phyloP scores from a whole-genome alignment of 208 protist genomes.

The Wallacemonas sp. region DNA sequence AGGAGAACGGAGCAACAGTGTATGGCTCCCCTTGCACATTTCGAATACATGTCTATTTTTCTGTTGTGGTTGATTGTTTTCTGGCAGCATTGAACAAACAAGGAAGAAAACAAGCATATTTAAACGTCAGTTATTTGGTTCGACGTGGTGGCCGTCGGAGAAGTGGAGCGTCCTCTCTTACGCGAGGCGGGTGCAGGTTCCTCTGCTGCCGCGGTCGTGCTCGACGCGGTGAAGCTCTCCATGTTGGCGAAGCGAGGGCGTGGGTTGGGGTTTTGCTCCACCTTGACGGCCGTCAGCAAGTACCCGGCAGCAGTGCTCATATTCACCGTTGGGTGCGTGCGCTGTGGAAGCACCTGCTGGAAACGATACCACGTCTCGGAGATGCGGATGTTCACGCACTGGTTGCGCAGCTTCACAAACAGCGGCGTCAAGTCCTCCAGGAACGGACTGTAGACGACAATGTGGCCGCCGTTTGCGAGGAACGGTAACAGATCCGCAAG shows the following conservation, averaged over 20 bases:
- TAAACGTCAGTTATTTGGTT: too few species aligned
- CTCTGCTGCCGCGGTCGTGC: neutral
- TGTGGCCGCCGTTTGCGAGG: conserved; percentile 65
- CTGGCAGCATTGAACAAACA: too few species aligned
- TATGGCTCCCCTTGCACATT: too few species aligned
- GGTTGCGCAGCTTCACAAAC: conserved; percentile 57
- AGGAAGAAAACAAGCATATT: too few species aligned
- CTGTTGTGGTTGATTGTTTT: too few species aligned
- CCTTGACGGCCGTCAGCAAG: conserved; percentile 90
- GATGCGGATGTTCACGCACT: conserved; percentile 86
- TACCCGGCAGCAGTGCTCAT: conserved; percentile 92
- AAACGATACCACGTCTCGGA: conserved; percentile 93
- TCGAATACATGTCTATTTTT: too few species aligned
- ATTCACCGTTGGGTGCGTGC: conserved; percentile 93
- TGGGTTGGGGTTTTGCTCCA: conserved; percentile 31
- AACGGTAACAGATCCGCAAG: conserved; percentile 76
- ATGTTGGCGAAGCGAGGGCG: conserved; percentile 21
- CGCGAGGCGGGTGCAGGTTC: neutral
- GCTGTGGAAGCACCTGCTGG: conserved; percentile 92
- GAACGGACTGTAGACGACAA: conserved; percentile 90
- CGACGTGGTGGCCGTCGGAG: neutral
- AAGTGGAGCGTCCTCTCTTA: neutral
- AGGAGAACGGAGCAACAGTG: too few species aligned
- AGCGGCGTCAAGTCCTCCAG: conserved; percentile 73
- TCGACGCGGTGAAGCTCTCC: neutral